These are phyloP conservation scores for Solanum chilense DNA, from an alignment of 257 asterid species.

Conservation along the genomic window DNA sequence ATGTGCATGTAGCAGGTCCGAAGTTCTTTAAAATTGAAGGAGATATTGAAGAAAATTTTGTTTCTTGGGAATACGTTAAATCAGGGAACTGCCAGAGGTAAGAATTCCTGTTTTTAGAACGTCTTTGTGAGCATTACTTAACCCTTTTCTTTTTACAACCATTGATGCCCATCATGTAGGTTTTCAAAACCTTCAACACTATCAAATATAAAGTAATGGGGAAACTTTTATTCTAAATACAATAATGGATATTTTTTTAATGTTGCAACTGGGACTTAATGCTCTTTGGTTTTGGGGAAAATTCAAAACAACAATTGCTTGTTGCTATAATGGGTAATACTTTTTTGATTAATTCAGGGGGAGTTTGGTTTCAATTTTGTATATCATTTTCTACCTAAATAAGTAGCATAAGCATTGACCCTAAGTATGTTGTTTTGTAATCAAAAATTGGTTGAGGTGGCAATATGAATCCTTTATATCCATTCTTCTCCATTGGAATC, in stretches of 20 bases:
- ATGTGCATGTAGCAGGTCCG: conserved; percentile 54
- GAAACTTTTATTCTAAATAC: neutral
- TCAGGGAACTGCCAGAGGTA: conserved; percentile 99
- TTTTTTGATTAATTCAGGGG: neutral
- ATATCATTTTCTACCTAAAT: neutral
- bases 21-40: conserved; percentile 78
- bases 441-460: neutral
- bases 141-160: neutral
- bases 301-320: neutral
- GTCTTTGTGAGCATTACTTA: neutral
- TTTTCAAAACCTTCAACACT: neutral
- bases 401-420: neutral
- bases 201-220: neutral
- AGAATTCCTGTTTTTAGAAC: conserved; percentile 6
- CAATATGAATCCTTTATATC: neutral
- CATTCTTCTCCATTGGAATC: neutral
- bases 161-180: neutral
- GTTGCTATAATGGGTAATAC: neutral
- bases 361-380: neutral
- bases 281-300: neutral
- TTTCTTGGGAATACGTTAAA: conserved; percentile 85
- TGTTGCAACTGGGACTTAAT: neutral
- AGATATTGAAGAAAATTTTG: conserved; percentile 79
- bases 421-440: neutral
- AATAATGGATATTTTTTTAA: neutral